phyloP scores from a whole-genome alignment of 768 basidiomycete species.

The Rhodotorula graminis region DNA sequence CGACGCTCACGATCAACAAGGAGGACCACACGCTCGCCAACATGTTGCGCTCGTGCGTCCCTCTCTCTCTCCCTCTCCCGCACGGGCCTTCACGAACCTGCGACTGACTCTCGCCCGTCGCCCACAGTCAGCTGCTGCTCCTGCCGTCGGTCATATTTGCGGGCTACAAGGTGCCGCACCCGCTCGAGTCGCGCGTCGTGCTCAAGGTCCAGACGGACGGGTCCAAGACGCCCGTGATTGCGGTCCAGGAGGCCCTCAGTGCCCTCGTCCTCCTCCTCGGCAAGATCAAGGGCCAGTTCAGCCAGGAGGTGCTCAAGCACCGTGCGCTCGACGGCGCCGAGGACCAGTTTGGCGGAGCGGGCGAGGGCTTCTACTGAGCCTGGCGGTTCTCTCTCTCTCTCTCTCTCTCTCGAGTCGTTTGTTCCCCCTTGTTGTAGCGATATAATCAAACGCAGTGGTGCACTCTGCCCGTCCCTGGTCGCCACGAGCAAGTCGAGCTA shows the following conservation, averaged over 20 bases:
- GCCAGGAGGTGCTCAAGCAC: constrained; percentile 44
- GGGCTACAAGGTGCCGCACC: constrained; percentile 96
- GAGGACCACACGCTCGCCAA: constrained; percentile 96
- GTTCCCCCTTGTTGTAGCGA: too few relatives aligned
- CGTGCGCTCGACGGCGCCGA: constrained; percentile 19
- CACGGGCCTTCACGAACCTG: neutral
- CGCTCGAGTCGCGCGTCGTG: constrained; percentile 86
- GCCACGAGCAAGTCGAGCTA: too few relatives aligned
- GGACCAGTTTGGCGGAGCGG: constrained; percentile 15
- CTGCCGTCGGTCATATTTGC: constrained; percentile 88
- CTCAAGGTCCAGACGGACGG: constrained; percentile 96
- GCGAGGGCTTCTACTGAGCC: constrained; percentile 27
- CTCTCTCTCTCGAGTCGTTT: neutral
- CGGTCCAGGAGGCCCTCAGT: constrained; percentile 76
- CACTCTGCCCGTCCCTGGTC: too few relatives aligned
- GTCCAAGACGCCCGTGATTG: constrained; percentile 65
- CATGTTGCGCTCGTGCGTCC: constrained; percentile 84
- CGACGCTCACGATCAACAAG: constrained; percentile 87
- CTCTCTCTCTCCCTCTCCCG: constrained; percentile 1
- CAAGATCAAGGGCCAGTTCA: constrained; percentile 47
- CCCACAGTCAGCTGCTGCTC: constrained; percentile 72
- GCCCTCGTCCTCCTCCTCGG: constrained; percentile 65
- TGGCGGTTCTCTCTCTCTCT: neutral
- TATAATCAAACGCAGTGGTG: too few relatives aligned
- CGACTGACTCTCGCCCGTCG: neutral